These are phyloP conservation scores for Monosporascus sp. DNA, from an alignment of 2,329 filamentous ascomycete genomes.

Conservation along the genomic window DNA sequence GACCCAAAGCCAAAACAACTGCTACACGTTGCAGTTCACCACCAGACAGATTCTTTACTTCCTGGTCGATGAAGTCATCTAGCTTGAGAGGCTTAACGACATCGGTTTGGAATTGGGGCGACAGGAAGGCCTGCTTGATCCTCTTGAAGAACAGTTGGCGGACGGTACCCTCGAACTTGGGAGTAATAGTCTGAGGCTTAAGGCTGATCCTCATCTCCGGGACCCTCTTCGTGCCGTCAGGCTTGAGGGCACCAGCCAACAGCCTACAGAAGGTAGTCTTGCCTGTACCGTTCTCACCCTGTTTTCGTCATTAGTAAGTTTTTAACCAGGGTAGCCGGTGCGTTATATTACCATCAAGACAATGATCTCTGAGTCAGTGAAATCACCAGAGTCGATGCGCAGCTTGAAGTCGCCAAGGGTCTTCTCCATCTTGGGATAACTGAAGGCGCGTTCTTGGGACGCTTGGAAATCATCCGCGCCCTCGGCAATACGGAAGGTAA, in stretches of 20 bases:
- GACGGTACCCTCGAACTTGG: conserved; percentile 95
- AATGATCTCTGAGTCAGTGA: conserved; percentile 97
- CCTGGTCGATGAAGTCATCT: conserved; percentile 98
- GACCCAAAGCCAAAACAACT: conserved; percentile 91
- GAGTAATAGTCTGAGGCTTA: conserved; percentile 99
- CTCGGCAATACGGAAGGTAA: conserved; percentile 92
- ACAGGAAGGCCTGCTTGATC: conserved; percentile 95
- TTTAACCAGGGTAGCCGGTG: background rate
- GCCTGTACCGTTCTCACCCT: conserved; percentile 93
- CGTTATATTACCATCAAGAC: conserved; percentile 79
- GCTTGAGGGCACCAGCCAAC: conserved; percentile 87
- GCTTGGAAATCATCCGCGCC: conserved; percentile 80
- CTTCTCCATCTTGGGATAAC: conserved; percentile 88
- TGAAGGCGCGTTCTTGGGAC: conserved; percentile 80
- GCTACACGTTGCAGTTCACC: conserved; percentile 99
- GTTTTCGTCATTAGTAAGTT: background rate
- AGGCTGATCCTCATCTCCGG: conserved; percentile 97
- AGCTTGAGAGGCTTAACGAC: conserved; percentile 99
- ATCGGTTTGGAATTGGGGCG: conserved; percentile 97
- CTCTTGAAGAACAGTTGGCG: conserved; percentile 99
- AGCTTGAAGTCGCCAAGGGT: conserved; percentile 85
- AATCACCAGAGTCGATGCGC: conserved; percentile 72
- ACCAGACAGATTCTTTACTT: conserved; percentile 97
- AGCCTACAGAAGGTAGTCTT: conserved; percentile 99
- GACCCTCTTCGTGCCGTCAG: conserved; percentile 71